Evolutionary conservation across 805 yeast species (phyloP).

Genomic region (Candida sanyiensis): DNA sequence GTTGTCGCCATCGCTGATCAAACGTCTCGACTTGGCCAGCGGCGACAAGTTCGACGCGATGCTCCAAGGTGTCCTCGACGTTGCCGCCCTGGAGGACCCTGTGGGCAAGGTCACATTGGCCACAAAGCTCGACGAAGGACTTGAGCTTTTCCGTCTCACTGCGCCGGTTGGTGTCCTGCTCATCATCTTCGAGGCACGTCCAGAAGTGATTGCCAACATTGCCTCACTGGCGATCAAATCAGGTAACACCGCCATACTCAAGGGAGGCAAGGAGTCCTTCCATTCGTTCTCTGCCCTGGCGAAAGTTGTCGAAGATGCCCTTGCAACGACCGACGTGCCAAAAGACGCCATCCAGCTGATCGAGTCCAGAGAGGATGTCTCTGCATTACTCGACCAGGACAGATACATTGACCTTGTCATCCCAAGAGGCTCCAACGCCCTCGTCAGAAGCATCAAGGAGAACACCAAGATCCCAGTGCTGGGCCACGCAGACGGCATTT

Average conservation of each 20-base stretch:
- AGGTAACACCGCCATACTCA: conserved; percentile 93
- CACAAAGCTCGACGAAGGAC: conserved; percentile 82
- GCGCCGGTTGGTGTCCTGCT: conserved; percentile 93
- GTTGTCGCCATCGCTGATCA: conserved; percentile 65
- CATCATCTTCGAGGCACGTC: conserved; percentile 92
- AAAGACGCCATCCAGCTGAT: conserved; percentile 78
- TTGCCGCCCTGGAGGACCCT: conserved; percentile 84
- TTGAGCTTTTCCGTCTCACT: conserved; percentile 74
- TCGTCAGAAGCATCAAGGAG: conserved; percentile 80
- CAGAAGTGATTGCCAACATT: conserved; percentile 97
- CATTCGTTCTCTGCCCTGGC: conserved; percentile 84
- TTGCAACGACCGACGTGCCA: conserved; percentile 67
- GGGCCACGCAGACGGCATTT: conserved; percentile 98
- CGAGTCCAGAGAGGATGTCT: conserved; percentile 84
- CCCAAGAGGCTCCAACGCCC: conserved; percentile 95
- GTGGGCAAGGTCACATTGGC: conserved; percentile 85
- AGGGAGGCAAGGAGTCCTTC: conserved; percentile 93
- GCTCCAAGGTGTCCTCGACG: conserved; percentile 93
- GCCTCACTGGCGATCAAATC: conserved; percentile 93
- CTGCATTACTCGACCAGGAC: conserved; percentile 79
- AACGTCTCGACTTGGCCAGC: conserved; percentile 75
- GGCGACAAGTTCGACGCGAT: conserved; percentile 86
- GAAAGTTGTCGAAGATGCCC: conserved; percentile 54
- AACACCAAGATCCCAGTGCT: conserved; percentile 92
- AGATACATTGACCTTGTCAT: conserved; percentile 88